A percentile compares a stretch with the other conserved stretches of the same genome.
These are phyloP conservation scores for Fusarium setosum DNA, from an alignment of 2,329 filamentous ascomycete genomes.

Conservation along the genomic window DNA sequence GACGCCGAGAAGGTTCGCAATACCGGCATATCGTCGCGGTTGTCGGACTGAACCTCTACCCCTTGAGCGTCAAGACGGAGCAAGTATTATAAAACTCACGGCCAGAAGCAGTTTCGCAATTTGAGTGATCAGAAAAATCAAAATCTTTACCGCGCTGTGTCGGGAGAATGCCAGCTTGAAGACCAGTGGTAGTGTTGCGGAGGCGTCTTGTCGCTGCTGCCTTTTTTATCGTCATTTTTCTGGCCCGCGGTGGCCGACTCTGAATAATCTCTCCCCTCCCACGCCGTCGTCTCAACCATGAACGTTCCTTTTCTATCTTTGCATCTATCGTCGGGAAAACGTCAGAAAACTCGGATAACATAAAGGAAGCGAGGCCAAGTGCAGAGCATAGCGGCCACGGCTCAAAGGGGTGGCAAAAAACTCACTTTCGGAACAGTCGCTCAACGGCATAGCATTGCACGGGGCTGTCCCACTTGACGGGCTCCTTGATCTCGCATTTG, in stretches of 20 bases:
- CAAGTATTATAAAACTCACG: background rate
- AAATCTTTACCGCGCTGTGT: constrained; percentile 37
- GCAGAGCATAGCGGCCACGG: background rate
- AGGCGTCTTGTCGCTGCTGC: constrained; percentile 24
- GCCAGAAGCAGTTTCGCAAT: background rate
- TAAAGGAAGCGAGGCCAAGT: background rate
- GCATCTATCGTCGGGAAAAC: constrained; percentile 59
- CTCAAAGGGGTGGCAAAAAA: background rate
- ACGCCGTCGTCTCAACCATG: constrained; percentile 72
- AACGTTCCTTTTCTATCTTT: constrained; percentile 67
- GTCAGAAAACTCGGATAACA: constrained; percentile 3
- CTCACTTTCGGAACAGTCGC: constrained; percentile 70
- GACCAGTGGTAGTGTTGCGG: constrained; percentile 48
- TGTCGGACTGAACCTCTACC: background rate
- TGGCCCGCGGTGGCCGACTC: background rate
- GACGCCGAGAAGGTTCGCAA: background rate
- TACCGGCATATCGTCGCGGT: background rate
- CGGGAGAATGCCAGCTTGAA: constrained; percentile 49
- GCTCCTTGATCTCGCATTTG: constrained; percentile 65
- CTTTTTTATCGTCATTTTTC: constrained; percentile 25
- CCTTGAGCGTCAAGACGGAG: background rate
- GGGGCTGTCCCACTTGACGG: constrained; percentile 56
- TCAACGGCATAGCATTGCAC: constrained; percentile 68
- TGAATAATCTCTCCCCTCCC: constrained; percentile 59
- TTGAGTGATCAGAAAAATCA: background rate